Percentiles rank a stretch among this genome's conserved stretches.
phyloP scores from a whole-genome alignment of 2,329 filamentous ascomycete genomes.

The Phaeoacremonium minimum region DNA sequence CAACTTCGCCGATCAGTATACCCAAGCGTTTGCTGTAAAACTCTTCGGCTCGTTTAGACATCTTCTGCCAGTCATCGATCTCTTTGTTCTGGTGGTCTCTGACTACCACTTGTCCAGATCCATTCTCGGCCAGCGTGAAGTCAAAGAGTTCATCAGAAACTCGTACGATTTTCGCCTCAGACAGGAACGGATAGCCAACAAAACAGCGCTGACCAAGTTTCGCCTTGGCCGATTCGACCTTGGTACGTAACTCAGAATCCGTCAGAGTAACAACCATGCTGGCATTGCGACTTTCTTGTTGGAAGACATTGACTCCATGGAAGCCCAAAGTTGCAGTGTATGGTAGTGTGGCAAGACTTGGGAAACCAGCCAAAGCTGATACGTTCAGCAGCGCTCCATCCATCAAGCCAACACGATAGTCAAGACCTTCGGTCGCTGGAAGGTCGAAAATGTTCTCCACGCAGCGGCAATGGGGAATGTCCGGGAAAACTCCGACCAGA shows the following conservation, averaged over 20 bases:
- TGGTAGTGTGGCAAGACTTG: conserved; percentile 79
- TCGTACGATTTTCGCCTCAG: conserved; percentile 84
- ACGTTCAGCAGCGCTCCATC: conserved; percentile 78
- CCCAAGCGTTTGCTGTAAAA: conserved; percentile 89
- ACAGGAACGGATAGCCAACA: conserved; percentile 91
- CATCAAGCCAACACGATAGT: conserved; percentile 79
- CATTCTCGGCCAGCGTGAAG: conserved; percentile 67
- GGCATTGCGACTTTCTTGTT: conserved; percentile 92
- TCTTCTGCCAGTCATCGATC: conserved; percentile 79
- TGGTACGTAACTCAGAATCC: conserved; percentile 68
- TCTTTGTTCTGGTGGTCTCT: conserved; percentile 71
- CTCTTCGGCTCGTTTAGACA: conserved; percentile 76
- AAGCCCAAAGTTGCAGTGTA: conserved; percentile 79
- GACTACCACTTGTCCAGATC: conserved; percentile 56
- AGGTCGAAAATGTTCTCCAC: conserved; percentile 96
- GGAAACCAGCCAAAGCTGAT: conserved; percentile 88
- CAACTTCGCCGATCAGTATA: conserved; percentile 79
- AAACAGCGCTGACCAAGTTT: conserved; percentile 84
- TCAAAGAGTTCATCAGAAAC: conserved; percentile 93
- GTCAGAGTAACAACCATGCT: conserved; percentile 89
- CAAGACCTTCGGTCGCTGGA: conserved; percentile 84
- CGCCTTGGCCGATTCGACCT: conserved; percentile 65
- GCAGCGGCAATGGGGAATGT: conserved; percentile 81
- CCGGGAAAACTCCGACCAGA: conserved; percentile 83
- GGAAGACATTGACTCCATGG: conserved; percentile 91